Evolutionary conservation across 2,329 filamentous ascomycete genomes (phyloP), one percentile per base, ranked within the genome.

Genomic region (Trichoderma lentiforme): DNA sequence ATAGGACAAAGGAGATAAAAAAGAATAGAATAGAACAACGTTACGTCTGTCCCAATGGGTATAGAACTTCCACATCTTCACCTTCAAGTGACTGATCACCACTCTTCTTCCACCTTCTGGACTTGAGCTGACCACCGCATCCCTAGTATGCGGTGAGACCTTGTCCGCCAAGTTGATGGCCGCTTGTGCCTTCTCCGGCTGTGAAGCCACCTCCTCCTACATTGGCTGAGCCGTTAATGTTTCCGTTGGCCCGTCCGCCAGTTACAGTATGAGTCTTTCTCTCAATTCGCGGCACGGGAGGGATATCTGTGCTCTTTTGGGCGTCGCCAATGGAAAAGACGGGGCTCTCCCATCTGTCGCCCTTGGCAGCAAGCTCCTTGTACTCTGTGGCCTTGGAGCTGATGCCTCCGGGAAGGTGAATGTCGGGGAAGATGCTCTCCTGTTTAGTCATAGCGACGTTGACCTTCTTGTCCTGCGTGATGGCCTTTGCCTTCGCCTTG

Each of bases 331-430:
- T 92, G 73, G 90, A 91, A 85, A 99, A 99, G 78, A 99, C 90
- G 11, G 95, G 94, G 73, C 93, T 97, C 86, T 97, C 92, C 96
- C 96, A 99, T 81, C 90, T 91, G 71, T 97, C 93, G 67, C 96
- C 96, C 89, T 96, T 94, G 76, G 86, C 86, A 9, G 95, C 93
- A 72, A 97, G 87, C 26, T 98, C 90, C 84, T 90, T 93, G 87
- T 97, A 98, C 82, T 97, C 94, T 28, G 93, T 97, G 11, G 95
- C 95, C 89, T 97, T 98, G 84, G 90, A 91, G 76, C 93, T 96
- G 80, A 98, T 95, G 70, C 94, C 95, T 28, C 82, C 82, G 30
- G 95, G 94, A 6, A 99, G 87, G 71, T 91, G 87, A 79, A 99
- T 91, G 79, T 95, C 86, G 78, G 93, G 92, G 91, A 99, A 97